These are phyloP conservation scores for Paramecium sexaurelia DNA, from an alignment of 73 alveolate species.

Conservation along the genomic window DNA sequence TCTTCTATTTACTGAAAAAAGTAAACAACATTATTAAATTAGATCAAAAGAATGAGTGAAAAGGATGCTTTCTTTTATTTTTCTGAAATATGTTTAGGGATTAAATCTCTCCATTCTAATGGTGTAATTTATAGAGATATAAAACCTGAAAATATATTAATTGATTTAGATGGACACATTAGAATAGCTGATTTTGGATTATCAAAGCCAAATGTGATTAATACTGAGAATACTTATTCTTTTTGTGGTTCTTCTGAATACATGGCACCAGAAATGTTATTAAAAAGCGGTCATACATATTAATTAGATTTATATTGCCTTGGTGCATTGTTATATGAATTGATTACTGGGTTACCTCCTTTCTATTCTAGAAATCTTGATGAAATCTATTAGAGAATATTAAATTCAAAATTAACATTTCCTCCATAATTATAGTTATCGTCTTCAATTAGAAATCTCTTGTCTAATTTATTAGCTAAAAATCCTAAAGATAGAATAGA, in stretches of 20 bases:
- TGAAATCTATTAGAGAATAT: conserved; percentile 64
- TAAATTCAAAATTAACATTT: conserved; percentile 38
- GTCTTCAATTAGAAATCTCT: conserved; percentile 66
- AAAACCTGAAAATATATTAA: conserved; percentile 81
- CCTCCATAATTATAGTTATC: conserved; percentile 61
- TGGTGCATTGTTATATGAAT: conserved; percentile 72
- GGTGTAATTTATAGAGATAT: conserved; percentile 71
- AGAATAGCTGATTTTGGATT: conserved; percentile 76
- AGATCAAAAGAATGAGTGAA: conserved; percentile 73
- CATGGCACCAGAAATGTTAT: conserved; percentile 77
- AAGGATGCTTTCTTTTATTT: conserved; percentile 73
- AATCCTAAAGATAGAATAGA: conserved; percentile 85
- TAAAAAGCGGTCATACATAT: conserved; percentile 67
- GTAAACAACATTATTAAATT: conserved; percentile 26
- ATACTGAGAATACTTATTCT: conserved; percentile 61
- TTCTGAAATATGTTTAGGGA: conserved; percentile 72
- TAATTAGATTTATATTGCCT: conserved; percentile 71
- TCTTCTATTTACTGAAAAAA: conserved; percentile 39
- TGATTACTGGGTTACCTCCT: conserved; percentile 73
- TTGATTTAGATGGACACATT: conserved; percentile 73
- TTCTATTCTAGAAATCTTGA: conserved; percentile 59
- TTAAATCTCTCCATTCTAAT: conserved; percentile 75
- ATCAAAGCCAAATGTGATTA: conserved; percentile 64
- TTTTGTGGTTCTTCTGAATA: conserved; percentile 81
- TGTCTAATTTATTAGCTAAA: conserved; percentile 78